phyloP scores from a whole-genome alignment of 768 basidiomycete genomes.

The Omphalotus guepiniiformis region DNA sequence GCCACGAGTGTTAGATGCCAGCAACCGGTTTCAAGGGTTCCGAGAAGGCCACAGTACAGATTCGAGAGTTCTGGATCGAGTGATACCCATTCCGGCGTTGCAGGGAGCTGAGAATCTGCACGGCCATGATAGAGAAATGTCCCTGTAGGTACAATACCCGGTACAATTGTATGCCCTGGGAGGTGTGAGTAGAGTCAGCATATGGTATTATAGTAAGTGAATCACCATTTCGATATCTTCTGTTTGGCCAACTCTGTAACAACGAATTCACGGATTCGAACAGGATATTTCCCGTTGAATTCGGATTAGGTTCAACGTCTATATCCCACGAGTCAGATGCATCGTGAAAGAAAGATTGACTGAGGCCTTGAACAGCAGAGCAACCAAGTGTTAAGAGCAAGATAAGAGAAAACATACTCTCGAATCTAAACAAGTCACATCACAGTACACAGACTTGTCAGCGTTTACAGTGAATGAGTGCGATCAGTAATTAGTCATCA shows the following conservation, averaged over 20 bases:
- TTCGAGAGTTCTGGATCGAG: constrained; percentile 31
- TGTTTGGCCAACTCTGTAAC: not conserved
- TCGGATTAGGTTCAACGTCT: not conserved
- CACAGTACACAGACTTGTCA: too few species aligned
- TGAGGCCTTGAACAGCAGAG: too few species aligned
- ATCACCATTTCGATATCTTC: constrained; percentile 2
- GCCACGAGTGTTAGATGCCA: constrained; percentile 27
- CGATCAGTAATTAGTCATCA: too few species aligned
- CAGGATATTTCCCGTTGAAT: constrained; percentile 1
- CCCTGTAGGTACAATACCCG: constrained; percentile 28
- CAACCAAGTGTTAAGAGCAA: too few species aligned
- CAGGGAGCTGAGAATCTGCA: constrained; percentile 17
- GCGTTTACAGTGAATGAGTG: too few species aligned
- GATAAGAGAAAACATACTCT: too few species aligned
- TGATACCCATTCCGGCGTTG: constrained; percentile 27
- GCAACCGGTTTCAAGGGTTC: constrained; percentile 12
- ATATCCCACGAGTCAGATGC: constrained; percentile 3
- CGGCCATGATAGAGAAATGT: constrained; percentile 33
- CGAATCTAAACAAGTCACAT: too few species aligned
- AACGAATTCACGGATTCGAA: constrained; percentile 6
- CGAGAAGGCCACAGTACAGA: constrained; percentile 18
- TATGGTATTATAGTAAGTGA: not conserved
- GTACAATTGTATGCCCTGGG: constrained; percentile 26
- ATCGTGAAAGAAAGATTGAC: too few species aligned
- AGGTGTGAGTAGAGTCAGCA: not conserved